A percentile compares a stretch with the other conserved stretches of the same genome.
These are phyloP conservation scores for Fusarium hainanense DNA, from an alignment of 2,329 filamentous ascomycete genomes.

Conservation along the genomic window DNA sequence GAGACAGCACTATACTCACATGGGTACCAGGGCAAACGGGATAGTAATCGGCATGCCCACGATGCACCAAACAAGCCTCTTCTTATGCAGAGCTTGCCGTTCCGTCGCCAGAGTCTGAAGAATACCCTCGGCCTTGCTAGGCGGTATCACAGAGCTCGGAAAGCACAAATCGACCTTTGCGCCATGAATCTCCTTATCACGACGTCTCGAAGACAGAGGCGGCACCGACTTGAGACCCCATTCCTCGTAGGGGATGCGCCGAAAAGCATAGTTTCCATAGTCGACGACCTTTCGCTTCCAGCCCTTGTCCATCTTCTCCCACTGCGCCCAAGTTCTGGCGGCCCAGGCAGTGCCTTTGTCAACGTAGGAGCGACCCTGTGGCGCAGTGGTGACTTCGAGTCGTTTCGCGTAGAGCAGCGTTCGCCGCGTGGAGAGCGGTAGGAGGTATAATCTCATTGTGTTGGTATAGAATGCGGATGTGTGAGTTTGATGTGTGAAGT, in stretches of 20 bases:
- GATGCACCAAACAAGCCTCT: conserved; percentile 82
- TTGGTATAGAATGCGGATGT: neutral
- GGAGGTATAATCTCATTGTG: conserved; percentile 89
- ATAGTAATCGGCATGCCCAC: conserved; percentile 84
- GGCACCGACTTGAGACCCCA: conserved; percentile 97
- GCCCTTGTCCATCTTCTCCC: conserved; percentile 84
- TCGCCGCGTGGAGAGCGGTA: conserved; percentile 91
- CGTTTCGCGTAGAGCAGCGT: conserved; percentile 93
- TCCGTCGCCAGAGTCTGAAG: conserved; percentile 80
- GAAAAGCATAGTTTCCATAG: conserved; percentile 87
- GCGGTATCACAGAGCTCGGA: conserved; percentile 75
- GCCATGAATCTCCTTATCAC: conserved; percentile 70
- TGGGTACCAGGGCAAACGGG: conserved; percentile 84
- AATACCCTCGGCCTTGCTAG: conserved; percentile 71
- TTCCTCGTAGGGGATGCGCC: conserved; percentile 94
- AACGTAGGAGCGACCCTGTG: conserved; percentile 62
- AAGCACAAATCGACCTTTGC: conserved; percentile 80
- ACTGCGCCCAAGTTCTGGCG: conserved; percentile 81
- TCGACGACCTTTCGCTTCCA: conserved; percentile 90
- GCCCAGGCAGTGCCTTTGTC: conserved; percentile 79
- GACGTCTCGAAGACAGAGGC: conserved; percentile 75
- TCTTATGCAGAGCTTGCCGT: conserved; percentile 80
- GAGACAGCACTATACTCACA: conserved; percentile 69
- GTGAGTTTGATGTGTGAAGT: neutral
- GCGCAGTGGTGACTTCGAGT: conserved; percentile 66